Conservation (phyloP, 2,329 filamentous ascomycete species). For the Cladosporium sp. region DNA sequence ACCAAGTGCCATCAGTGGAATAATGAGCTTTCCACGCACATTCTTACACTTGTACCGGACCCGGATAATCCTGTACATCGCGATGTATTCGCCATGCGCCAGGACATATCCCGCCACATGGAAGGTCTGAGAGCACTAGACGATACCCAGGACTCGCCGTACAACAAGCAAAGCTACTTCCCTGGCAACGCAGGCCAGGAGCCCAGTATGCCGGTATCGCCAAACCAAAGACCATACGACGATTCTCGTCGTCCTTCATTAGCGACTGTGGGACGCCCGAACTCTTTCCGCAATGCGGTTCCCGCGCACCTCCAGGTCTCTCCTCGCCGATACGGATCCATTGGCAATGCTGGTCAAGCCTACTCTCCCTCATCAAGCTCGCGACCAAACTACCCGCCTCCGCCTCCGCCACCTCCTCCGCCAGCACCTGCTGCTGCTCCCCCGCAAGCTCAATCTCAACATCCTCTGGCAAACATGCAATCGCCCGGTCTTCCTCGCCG, state of each 20-base stretch:
- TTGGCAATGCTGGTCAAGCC: constrained; percentile 64
- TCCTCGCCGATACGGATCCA: constrained; percentile 83
- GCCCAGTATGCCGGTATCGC: constrained; percentile 66
- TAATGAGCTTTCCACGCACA: constrained; percentile 75
- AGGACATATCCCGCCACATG: constrained; percentile 62
- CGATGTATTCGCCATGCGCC: constrained; percentile 65
- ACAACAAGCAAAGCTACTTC: constrained; percentile 44
- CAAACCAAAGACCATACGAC: constrained; percentile 81
- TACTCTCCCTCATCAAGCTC: constrained; percentile 67
- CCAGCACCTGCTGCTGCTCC: constrained; percentile 35
- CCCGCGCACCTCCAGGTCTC: constrained; percentile 75
- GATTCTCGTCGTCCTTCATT: constrained; percentile 74
- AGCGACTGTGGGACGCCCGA: constrained; percentile 60
- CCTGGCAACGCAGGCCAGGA: constrained; percentile 32
- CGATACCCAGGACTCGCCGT: constrained; percentile 61
- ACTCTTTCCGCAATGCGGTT: constrained; percentile 73
- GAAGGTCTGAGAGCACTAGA: constrained; percentile 59
- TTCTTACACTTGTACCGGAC: constrained; percentile 72
- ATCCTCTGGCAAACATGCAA: constrained; percentile 57
- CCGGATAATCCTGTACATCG: constrained; percentile 75
- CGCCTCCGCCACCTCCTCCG: constrained; percentile 65
- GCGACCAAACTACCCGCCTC: constrained; percentile 60
- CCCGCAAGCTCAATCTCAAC: constrained; percentile 56
- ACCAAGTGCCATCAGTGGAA: constrained; percentile 76
- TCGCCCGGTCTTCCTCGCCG: constrained; percentile 72